Evolutionary conservation across 2,329 filamentous ascomycete genomes (phyloP), one percentile per base, ranked within the genome.

Genomic region (Claviceps sp.): DNA sequence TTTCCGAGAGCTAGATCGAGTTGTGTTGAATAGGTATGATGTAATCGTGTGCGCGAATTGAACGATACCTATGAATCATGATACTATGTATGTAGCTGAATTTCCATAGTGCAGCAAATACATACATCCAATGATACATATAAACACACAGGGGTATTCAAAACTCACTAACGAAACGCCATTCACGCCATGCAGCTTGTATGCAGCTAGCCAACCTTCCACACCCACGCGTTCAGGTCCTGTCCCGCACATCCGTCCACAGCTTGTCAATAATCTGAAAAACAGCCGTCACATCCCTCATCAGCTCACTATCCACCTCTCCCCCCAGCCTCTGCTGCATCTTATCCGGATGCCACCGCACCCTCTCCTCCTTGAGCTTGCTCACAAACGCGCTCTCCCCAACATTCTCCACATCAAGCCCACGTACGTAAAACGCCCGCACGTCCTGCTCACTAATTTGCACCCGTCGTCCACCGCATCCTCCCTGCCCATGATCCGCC

Each of bases 291-390:
- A 96, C 86, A 50, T 82, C 77, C 62, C 80, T 81, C 76, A 95
- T 83, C 3, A 86, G 80, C 3, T 76, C 76, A 23, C 80, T 75
- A 47, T 90, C 84, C 47, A 95, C 80, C 53, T 79, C 71, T 0
- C 78, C 80, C 3, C 88, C 87, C 54, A 95, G 83, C 50, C 82
- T 80, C 69, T 96, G 93, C 71, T 96, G 88, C 52, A 97, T 86
- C 73, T 97, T 98, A 69, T 98, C 93, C 4, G 93, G 93, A 71
- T 98, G 93, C 93, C 93, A 98, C 16, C 89, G 77, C 17, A 97
- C 83, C 49, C 93, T 80, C 71, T 98, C 93, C 5, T 80, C 72
- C 67, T 95, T 95, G 50, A 97, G 72, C 53, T 66, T 70, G 7
- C 71, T 67, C 20, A 73, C 63, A 49, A 75, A 73, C 9, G 69